These are phyloP conservation scores for Cryptococcus wingfieldii DNA, from an alignment of 1,284 basidiomycete genomes.

Conservation along the genomic window DNA sequence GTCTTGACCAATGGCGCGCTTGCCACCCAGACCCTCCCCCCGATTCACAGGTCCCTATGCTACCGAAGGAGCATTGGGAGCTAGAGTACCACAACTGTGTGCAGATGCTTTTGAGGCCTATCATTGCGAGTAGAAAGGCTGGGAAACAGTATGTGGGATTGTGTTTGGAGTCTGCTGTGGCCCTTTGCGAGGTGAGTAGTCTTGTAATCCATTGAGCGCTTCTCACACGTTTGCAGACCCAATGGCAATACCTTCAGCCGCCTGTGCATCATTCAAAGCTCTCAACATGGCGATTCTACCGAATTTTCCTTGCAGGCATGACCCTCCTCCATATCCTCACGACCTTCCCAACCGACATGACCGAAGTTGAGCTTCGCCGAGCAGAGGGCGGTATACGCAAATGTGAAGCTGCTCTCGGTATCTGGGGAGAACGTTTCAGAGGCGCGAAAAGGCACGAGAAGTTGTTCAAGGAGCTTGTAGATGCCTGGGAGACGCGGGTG, in stretches of 20 bases:
- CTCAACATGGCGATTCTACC: conserved; percentile 29
- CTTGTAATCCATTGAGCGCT: not conserved
- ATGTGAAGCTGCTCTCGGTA: conserved; percentile 15
- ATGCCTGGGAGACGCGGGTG: conserved; percentile 9
- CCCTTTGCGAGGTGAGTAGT: conserved; percentile 23
- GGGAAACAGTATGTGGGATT: conserved; percentile 13
- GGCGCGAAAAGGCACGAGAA: conserved; percentile 16
- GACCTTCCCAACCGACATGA: conserved; percentile 4
- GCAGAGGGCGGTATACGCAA: conserved; percentile 15
- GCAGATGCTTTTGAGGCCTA: conserved; percentile 26
- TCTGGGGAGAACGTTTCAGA: conserved; percentile 12
- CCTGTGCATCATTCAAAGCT: conserved; percentile 11
- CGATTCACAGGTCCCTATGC: conserved; percentile 14
- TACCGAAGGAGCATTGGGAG: conserved; percentile 21
- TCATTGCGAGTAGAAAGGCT: conserved; percentile 18
- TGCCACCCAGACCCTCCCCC: conserved; percentile 8
- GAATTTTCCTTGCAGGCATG: conserved; percentile 27
- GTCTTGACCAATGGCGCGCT: conserved; percentile 19
- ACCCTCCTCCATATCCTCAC: conserved; percentile 26
- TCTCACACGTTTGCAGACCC: conserved; percentile 7
- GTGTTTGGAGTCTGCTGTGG: conserved; percentile 25
- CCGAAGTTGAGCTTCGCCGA: conserved; percentile 9
- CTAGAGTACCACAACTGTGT: conserved; percentile 32
- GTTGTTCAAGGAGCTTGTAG: conserved; percentile 17
- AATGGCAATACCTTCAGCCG: conserved; percentile 11